Percentiles rank a stretch among this genome's conserved stretches.
Evolutionary conservation across 2,329 filamentous ascomycete genomes (phyloP).

Genomic region (Tympanopsis confertula): DNA sequence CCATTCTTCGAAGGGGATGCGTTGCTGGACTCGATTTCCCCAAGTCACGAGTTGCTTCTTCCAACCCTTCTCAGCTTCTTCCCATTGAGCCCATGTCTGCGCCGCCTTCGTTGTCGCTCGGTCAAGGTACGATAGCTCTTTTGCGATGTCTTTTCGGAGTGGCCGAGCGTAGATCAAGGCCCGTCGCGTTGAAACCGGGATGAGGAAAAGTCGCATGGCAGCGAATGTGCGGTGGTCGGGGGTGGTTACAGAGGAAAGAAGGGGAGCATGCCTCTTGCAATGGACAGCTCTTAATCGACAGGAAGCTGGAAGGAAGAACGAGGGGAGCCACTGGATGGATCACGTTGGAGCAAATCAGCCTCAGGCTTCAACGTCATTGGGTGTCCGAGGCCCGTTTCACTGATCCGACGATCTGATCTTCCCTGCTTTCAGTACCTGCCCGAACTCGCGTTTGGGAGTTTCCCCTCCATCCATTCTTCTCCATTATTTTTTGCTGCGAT

Average conservation of each 20-base stretch:
- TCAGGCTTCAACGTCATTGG: no score
- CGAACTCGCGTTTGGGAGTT: no score
- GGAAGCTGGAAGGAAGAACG: no score
- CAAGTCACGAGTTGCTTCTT: neutral
- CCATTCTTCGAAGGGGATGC: constrained; percentile 1
- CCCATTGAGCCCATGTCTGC: constrained; percentile 1
- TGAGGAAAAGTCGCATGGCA: neutral
- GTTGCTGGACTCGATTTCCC: neutral
- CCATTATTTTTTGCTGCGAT: no score
- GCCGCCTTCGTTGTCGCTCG: neutral
- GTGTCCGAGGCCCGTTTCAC: no score
- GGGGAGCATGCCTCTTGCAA: constrained; percentile 4
- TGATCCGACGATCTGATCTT: no score
- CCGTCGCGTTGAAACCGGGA: neutral
- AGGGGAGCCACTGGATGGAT: no score
- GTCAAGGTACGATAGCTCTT: neutral
- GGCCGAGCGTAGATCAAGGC: constrained; percentile 1
- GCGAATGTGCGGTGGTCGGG: constrained; percentile 1
- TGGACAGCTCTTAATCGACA: no score
- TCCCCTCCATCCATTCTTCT: no score
- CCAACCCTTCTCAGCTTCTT: constrained; percentile 1
- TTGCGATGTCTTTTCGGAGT: neutral
- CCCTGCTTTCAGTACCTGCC: no score
- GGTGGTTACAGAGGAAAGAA: constrained; percentile 2
- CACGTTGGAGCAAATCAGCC: no score